Evolutionary conservation across 352 stramenopile genomes (phyloP).

Genomic region (Pythium brassicae): DNA sequence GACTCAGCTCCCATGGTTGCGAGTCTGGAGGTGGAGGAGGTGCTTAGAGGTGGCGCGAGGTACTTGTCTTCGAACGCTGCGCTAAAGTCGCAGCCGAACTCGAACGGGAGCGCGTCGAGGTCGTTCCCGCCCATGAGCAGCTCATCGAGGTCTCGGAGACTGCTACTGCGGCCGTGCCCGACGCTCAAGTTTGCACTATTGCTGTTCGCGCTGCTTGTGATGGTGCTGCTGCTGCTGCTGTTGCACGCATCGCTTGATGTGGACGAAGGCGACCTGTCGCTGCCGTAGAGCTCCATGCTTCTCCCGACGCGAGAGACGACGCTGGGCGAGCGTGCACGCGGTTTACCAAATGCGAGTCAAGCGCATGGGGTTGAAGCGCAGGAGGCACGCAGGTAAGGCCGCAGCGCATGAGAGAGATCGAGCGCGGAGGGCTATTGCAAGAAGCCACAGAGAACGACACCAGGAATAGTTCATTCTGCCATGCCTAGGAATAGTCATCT

Average conservation of each 20-base stretch:
- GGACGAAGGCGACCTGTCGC: not conserved
- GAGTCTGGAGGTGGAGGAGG: not conserved
- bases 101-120: slow-evolving; percentile 30
- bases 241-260: not conserved
- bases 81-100: slow-evolving; percentile 40
- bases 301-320: not conserved
- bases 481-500: too few species aligned
- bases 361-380: not conserved
- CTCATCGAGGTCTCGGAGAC: slow-evolving; percentile 31
- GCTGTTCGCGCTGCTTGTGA: not conserved
- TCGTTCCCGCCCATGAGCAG: slow-evolving; percentile 25
- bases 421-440: not conserved
- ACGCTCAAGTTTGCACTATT: not conserved
- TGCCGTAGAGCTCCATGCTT: slow-evolving; percentile 7
- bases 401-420: not conserved
- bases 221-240: not conserved
- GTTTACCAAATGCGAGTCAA: slow-evolving; percentile 9
- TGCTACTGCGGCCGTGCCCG: not conserved
- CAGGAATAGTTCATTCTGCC: too few species aligned
- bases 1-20: not conserved
- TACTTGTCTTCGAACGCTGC: slow-evolving; percentile 31
- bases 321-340: slow-evolving; percentile 1
- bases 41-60: slow-evolving; percentile 10
- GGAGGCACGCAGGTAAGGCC: not conserved
- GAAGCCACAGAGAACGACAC: too few species aligned